Evolutionary conservation across 345 rosid genomes (phyloP).

Genomic region (Brassica nigra): DNA sequence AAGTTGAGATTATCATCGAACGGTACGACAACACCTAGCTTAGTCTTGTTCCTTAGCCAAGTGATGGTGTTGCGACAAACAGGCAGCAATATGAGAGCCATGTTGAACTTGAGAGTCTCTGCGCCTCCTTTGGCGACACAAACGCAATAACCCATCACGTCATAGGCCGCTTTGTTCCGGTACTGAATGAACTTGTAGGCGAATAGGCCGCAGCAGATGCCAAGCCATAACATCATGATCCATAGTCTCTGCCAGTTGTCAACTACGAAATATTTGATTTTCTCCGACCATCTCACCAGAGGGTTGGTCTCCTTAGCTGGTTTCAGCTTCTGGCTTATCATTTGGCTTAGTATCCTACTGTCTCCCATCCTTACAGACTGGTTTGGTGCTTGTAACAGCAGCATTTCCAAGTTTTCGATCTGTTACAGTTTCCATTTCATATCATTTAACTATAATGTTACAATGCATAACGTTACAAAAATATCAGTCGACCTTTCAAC

Average conservation of each 20-base stretch:
- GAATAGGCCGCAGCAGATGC: constrained; percentile 60
- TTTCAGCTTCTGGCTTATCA: constrained; percentile 79
- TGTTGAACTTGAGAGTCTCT: constrained; percentile 83
- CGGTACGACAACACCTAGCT: constrained; percentile 67
- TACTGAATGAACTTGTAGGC: constrained; percentile 74
- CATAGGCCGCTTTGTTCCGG: constrained; percentile 51
- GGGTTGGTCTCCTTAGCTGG: constrained; percentile 69
- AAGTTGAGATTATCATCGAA: constrained; percentile 87
- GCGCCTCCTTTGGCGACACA: constrained; percentile 87
- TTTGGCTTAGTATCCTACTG: constrained; percentile 69
- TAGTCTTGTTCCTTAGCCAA: constrained; percentile 89
- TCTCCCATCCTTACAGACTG: constrained; percentile 71
- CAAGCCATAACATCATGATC: constrained; percentile 77
- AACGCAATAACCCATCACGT: constrained; percentile 87
- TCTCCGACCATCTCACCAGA: constrained; percentile 45
- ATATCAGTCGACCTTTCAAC: neutral
- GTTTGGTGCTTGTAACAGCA: constrained; percentile 74
- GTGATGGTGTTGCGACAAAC: constrained; percentile 88
- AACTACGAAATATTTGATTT: constrained; percentile 59
- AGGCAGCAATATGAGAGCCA: constrained; percentile 80
- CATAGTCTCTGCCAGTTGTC: constrained; percentile 89
- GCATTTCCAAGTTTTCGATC: constrained; percentile 69
- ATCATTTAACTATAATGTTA: neutral
- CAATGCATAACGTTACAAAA: neutral
- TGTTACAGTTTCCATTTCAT: constrained; percentile 37